Evolutionary conservation across 805 yeast species (phyloP).

Genomic region (Starmerella sp.): DNA sequence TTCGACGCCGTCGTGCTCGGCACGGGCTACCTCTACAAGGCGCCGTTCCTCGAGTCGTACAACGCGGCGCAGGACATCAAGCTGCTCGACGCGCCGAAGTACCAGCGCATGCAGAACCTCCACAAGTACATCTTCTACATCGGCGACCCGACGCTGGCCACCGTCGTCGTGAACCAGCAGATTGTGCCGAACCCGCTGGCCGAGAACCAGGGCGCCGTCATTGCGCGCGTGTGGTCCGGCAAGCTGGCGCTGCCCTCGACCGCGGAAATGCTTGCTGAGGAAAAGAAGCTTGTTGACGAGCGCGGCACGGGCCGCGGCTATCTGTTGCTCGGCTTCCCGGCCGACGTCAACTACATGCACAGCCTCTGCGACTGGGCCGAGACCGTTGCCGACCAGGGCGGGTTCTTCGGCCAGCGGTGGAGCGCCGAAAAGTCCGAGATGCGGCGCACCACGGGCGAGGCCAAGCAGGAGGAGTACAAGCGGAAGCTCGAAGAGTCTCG

Average conservation of each 20-base stretch:
- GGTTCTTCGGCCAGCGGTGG: constrained; percentile 46
- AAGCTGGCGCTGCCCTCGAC: constrained; percentile 40
- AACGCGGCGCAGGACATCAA: constrained; percentile 6
- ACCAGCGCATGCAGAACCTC: constrained; percentile 39
- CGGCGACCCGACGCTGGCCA: constrained; percentile 52
- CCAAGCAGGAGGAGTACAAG: constrained; percentile 14
- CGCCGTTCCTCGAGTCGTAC: constrained; percentile 45
- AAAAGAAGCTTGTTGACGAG: constrained; percentile 30
- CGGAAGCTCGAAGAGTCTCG: constrained; percentile 13
- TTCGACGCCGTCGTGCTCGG: constrained; percentile 56
- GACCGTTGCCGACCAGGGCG: constrained; percentile 22
- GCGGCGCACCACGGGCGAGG: constrained; percentile 12
- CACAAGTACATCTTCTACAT: constrained; percentile 51
- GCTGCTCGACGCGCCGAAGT: constrained; percentile 29
- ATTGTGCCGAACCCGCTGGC: constrained; percentile 29
- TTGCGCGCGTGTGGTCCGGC: constrained; percentile 52
- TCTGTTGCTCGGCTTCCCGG: constrained; percentile 46
- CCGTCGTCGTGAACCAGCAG: constrained; percentile 39
- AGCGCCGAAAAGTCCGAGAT: constrained; percentile 28
- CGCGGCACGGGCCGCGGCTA: constrained; percentile 41
- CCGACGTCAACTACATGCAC: constrained; percentile 50
- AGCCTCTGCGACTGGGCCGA: constrained; percentile 30
- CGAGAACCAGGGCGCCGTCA: constrained; percentile 52
- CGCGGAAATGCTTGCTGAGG: constrained; percentile 39
- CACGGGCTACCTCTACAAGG: constrained; percentile 60